Conservation (phyloP, 2,329 filamentous ascomycete genomes). For the Blastomyces silverae region DNA sequence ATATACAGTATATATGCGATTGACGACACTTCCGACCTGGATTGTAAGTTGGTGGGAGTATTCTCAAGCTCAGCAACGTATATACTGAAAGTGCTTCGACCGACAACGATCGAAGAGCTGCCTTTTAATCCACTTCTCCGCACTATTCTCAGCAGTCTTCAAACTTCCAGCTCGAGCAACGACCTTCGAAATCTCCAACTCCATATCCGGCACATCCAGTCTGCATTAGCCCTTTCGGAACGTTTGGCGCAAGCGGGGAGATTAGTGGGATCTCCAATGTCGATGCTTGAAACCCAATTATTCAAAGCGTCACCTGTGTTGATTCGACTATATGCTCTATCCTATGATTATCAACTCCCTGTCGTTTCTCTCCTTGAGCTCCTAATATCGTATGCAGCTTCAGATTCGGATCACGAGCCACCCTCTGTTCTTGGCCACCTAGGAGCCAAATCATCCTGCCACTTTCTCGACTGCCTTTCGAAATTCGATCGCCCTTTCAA, state of each 20-base stretch:
- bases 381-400: slow-evolving; percentile 63
- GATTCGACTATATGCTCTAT: slow-evolving; percentile 66
- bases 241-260: slow-evolving; percentile 64
- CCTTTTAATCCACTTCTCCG: slow-evolving; percentile 70
- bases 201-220: slow-evolving; percentile 56
- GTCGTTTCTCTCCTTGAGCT: slow-evolving; percentile 65
- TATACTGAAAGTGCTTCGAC: slow-evolving; percentile 68
- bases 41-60: slow-evolving; percentile 52
- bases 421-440: slow-evolving; percentile 92
- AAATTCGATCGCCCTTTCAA: slow-evolving; percentile 69
- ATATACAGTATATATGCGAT: slow-evolving; percentile 68
- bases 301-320: slow-evolving; percentile 74
- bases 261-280: slow-evolving; percentile 55
- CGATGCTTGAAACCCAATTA: slow-evolving; percentile 65
- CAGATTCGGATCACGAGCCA: slow-evolving; percentile 60
- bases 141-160: slow-evolving; percentile 58
- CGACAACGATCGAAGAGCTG: slow-evolving; percentile 60
- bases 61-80: slow-evolving; percentile 68
- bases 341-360: slow-evolving; percentile 58
- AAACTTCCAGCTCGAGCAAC: slow-evolving; percentile 55
- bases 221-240: slow-evolving; percentile 60
- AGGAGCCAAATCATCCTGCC: slow-evolving; percentile 71
- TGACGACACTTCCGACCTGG: slow-evolving; percentile 51
- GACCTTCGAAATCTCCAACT: slow-evolving; percentile 51
- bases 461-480: slow-evolving; percentile 72